Base-by-base conservation (phyloP, 495 filamentous ascomycete genomes). In the Daldinia vernicosa region DNA sequence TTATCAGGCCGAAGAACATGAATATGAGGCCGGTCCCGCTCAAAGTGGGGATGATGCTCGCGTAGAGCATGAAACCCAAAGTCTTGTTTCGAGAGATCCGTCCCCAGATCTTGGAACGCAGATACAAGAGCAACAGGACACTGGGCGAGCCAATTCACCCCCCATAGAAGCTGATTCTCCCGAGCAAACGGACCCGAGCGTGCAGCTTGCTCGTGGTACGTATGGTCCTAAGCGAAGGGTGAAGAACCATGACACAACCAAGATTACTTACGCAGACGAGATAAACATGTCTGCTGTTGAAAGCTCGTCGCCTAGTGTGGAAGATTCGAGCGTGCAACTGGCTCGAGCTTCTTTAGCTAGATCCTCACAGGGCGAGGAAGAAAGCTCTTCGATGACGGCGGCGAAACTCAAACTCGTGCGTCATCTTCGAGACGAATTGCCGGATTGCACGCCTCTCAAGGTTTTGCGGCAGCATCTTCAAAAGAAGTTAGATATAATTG, bases 361-460 rank as follows among this genome's bases (percentile, higher is more conserved):
- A 33, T 39, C 45, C 9, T 40, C 62, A 19, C 72, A 65, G 43
- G 30, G 57, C 11, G 75, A 74, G 17, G 75, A 78, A 59, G 72
- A 76, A 5, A 70, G 52, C 47, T 66, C 58, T 54, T 75, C 74
- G 26, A 73, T 78, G 33, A 64, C 79, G 14, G 64, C 72, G 1
- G 74, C 81, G 35, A 85, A 84, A 55, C 26, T 77, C 0, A 75
- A 79, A 37, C 74, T 85, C 5, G 69, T 68, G 22, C 81, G 82
- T 54, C 70, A 77, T 69, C 78, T 95, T 12, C 87, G 88, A 28
- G 90, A 86, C 60, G 83, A 87, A 33, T 75, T 89, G 5, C 86
- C 88, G 0, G 92, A 92, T 69, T 95, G 89, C 71, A 84, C 89
- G 26, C 80, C 89, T 2, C 85, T 97, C 4, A 88, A 89, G 37